phyloP scores from a whole-genome alignment of 495 filamentous ascomycete genomes.

The Hypoxylon rickii region DNA sequence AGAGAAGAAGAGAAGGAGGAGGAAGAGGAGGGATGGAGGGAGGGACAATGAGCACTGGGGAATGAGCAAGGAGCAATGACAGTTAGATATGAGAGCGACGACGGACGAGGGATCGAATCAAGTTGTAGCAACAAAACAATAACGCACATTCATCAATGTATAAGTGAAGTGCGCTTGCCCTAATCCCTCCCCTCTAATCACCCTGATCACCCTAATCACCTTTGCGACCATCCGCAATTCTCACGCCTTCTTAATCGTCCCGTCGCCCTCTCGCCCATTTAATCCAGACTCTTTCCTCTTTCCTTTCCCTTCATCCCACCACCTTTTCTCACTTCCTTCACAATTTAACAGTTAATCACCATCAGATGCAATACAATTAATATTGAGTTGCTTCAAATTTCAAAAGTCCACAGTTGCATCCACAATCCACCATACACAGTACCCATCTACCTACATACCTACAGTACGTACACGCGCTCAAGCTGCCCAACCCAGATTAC shows the following conservation, averaged over 20 bases:
- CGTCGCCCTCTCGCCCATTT: slow-evolving; percentile 16
- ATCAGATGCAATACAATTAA: too few species aligned
- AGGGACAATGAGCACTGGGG: too few species aligned
- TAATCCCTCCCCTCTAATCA: neutral
- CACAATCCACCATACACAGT: neutral
- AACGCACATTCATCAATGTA: slow-evolving; percentile 8
- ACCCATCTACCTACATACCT: slow-evolving; percentile 1
- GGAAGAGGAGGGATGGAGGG: neutral
- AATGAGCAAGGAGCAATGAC: too few species aligned
- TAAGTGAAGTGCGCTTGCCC: slow-evolving; percentile 12
- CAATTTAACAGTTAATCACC: slow-evolving; percentile 2
- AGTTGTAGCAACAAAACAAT: slow-evolving; percentile 14
- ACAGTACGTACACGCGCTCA: neutral
- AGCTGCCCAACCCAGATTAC: slow-evolving; percentile 20
- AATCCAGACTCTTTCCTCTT: slow-evolving; percentile 8
- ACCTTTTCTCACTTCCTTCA: slow-evolving; percentile 4
- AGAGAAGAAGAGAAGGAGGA: neutral
- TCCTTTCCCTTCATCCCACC: slow-evolving; percentile 2
- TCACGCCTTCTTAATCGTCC: slow-evolving; percentile 27
- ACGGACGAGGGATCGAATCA: slow-evolving; percentile 29
- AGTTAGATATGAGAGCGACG: too few species aligned
- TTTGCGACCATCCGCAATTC: slow-evolving; percentile 24
- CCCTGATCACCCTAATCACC: slow-evolving; percentile 29
- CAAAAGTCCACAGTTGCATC: too few species aligned
- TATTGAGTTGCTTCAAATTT: slow-evolving; percentile 7